Evolutionary conservation across 768 basidiomycete genomes (phyloP), one percentile per base, ranked within the genome.

Genomic region (Pholiota microspora): DNA sequence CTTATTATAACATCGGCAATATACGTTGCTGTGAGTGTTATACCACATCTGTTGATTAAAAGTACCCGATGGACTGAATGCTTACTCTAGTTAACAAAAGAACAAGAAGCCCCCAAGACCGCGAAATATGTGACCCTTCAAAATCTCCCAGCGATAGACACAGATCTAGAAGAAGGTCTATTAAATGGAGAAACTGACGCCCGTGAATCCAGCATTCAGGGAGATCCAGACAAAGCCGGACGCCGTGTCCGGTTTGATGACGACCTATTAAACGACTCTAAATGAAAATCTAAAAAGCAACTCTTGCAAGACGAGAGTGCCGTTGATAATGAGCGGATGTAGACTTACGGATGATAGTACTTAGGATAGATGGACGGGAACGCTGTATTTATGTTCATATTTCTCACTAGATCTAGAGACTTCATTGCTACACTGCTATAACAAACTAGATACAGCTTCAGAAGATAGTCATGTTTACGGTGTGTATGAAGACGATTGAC

Each of bases 1-100:
- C 80, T 91, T 54, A 92, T 92, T 59, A 67, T 90, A 32, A 59
- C 71, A 1, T 78, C 82, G 8, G 88, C 88, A 0, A 58, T 85
- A 23, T 89, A 81, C 64, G 80, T 86, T 29, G 86, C 82, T 7
- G 86, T 90, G 68, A 57, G 81, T 68, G 32, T 6, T 12, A 21
- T 21, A 23, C 40, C 16, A 42, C 16, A 7, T 4, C 21, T 10
- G 2, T 36, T 36, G n/a, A 15, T 36, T 36, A 15, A 15, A 36
- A n/a, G 29, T 31, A 6, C 29, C 12, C 29, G 29, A 12, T 6
- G 29, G 12, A 12, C 29, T 31, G 12, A 31, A 6, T 31, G 29
- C 29, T 6, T 31, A 12, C 12, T 6, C 29, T 42, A 51, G 51
- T 12, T 51, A 29, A 51, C 51, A n/a, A 51, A 51, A 40, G 51